Evolutionary conservation across 2,329 filamentous ascomycete genomes (phyloP).

Genomic region (Botrytis porri): DNA sequence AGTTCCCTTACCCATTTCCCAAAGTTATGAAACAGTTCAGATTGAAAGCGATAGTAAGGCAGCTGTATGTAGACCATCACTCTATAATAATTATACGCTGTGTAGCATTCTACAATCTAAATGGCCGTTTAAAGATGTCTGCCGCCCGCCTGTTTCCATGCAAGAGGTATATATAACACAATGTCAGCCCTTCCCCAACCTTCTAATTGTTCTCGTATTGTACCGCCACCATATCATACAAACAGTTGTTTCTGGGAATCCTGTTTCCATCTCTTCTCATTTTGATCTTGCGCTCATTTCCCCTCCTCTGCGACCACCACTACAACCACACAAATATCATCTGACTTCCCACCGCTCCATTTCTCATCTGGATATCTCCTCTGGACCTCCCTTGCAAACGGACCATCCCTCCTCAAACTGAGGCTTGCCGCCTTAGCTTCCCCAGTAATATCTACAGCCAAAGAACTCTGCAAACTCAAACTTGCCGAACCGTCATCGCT

Average conservation of each 20-base stretch:
- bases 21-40: not conserved
- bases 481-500: constrained; percentile 40
- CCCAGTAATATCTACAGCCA: constrained; percentile 75
- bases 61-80: not conserved
- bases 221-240: constrained; percentile 3
- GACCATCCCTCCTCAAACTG: constrained; percentile 79
- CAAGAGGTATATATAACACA: constrained; percentile 5
- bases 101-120: constrained; percentile 16
- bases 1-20: not conserved
- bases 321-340: constrained; percentile 89
- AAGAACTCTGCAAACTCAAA: constrained; percentile 65
- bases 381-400: constrained; percentile 93
- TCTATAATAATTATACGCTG: not conserved
- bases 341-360: constrained; percentile 89
- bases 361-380: constrained; percentile 80
- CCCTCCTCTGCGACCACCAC: constrained; percentile 69
- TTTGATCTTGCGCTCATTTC: constrained; percentile 17
- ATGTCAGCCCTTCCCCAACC: not conserved
- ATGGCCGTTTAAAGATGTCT: constrained; percentile 2
- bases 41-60: not conserved
- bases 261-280: not conserved
- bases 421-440: constrained; percentile 83
- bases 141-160: not conserved
- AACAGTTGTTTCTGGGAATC: not conserved
- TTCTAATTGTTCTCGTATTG: not conserved